Evolutionary conservation across 495 filamentous ascomycete species (phyloP).

Genomic region (Penicillium paradoxum): DNA sequence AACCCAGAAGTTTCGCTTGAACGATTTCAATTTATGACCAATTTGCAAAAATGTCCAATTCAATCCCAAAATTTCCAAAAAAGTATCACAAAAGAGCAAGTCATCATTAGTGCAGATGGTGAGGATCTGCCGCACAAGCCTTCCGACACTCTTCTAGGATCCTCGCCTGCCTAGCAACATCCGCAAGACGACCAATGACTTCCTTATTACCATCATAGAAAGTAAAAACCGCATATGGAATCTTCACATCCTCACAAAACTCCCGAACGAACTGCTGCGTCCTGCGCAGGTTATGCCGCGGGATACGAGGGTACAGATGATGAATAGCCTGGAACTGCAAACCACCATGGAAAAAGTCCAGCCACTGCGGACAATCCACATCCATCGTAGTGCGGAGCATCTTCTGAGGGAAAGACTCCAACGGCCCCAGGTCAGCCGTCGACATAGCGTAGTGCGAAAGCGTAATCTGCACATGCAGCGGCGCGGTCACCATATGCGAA

Average conservation of each 20-base stretch:
- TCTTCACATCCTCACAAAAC: constrained; percentile 77
- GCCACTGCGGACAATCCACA: constrained; percentile 81
- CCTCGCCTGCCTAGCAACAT: constrained; percentile 75
- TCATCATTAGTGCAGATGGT: constrained; percentile 10
- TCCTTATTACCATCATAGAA: constrained; percentile 81
- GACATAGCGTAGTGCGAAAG: constrained; percentile 93
- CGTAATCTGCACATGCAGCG: constrained; percentile 85
- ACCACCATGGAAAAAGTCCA: constrained; percentile 87
- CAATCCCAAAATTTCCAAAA: no score
- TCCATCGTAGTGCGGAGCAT: constrained; percentile 96
- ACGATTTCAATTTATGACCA: neutral
- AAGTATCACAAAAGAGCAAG: neutral
- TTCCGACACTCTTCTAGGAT: constrained; percentile 77
- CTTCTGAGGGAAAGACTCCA: constrained; percentile 83
- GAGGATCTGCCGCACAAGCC: constrained; percentile 27
- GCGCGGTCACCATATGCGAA: constrained; percentile 75
- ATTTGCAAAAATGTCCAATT: no score
- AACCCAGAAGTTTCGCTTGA: neutral
- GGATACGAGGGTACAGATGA: constrained; percentile 79
- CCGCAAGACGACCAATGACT: constrained; percentile 71
- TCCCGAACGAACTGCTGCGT: constrained; percentile 75
- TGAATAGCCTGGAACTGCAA: constrained; percentile 90
- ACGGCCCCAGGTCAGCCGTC: constrained; percentile 72
- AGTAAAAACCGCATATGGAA: constrained; percentile 84
- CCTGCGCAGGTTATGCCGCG: constrained; percentile 77